Evolutionary conservation across 768 basidiomycete species (phyloP), one percentile per base, ranked within the genome.

Genomic region (Lentinula sp.): DNA sequence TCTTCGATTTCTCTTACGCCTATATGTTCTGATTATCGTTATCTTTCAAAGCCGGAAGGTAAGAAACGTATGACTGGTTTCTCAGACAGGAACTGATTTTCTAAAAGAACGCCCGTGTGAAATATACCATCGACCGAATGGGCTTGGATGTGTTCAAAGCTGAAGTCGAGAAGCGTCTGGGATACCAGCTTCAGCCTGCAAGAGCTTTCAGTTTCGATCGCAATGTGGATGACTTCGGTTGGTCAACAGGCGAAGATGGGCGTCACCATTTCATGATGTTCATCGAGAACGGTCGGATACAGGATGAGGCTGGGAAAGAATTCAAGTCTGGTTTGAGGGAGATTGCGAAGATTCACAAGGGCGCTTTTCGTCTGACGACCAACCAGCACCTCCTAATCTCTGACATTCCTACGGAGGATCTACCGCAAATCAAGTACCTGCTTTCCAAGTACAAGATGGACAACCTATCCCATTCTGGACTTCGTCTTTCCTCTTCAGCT

Each of bases 81-180:
- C 23, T 42, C 5, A 46, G 8, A 34, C n/a, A 43, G 57, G 35
- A 37, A n/a, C n/a, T 23, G 23, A 31, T 39, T 35, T 34, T 1
- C 43, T 48, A 10, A 16, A 59, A 88, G 85, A 93, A 92, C 62
- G 93, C 91, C 45, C 89, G 95, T 58, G 79, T 98, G 61, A 98
- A 98, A 76, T 98, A 98, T 75, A 99, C 97, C 16, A 83, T 99
- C 67, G 97, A 99, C 74, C 88, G 93, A 49, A 91, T 98, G 87
- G 94, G 95, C 21, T 78, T 97, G 18, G 87, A 88, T 50, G 79
- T 72, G 56, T 99, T 96, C 83, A 92, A 88, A 70, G 83, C 80
- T 37, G 93, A 94, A 66, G 94, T 98, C 28, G 96, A 98, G 79
- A 83, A 86, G 63, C 88, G 86, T 16, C 84, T 96, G 15, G 95